Percentiles rank a stretch among this genome's conserved stretches.
These are phyloP conservation scores for Alternaria infectoria DNA, from an alignment of 2,329 filamentous ascomycete genomes.

Conservation along the genomic window DNA sequence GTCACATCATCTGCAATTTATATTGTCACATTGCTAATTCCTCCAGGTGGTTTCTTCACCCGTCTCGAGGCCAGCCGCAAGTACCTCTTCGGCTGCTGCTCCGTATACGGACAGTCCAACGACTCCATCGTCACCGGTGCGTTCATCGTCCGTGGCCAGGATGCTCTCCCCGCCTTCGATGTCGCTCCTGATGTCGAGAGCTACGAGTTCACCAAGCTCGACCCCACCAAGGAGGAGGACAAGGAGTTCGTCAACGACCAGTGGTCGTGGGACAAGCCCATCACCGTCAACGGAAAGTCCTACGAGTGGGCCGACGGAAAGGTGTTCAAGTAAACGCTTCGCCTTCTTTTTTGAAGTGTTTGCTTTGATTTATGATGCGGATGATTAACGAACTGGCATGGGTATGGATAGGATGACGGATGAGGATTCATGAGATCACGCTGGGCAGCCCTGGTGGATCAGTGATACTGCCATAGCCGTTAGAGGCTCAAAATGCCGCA, in stretches of 20 bases:
- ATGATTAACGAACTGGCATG: slow-evolving; percentile 45
- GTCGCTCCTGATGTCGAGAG: slow-evolving; percentile 97
- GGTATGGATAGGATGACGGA: slow-evolving; percentile 33
- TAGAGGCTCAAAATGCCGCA: slow-evolving; percentile 36
- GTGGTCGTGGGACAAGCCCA: slow-evolving; percentile 92
- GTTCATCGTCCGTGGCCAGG: slow-evolving; percentile 92
- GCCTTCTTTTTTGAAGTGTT: slow-evolving; percentile 12
- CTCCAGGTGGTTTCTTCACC: slow-evolving; percentile 83
- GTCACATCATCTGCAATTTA: slow-evolving; percentile 21
- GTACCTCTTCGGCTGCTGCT: slow-evolving; percentile 91
- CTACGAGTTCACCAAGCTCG: slow-evolving; percentile 96
- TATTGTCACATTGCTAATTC: slow-evolving; percentile 17
- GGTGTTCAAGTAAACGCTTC: slow-evolving; percentile 89
- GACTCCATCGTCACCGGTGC: slow-evolving; percentile 91
- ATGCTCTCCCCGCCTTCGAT: slow-evolving; percentile 85
- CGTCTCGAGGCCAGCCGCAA: slow-evolving; percentile 98
- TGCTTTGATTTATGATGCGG: slow-evolving; percentile 40
- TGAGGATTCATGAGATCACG: slow-evolving; percentile 34
- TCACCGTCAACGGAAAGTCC: slow-evolving; percentile 82
- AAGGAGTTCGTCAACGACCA: slow-evolving; percentile 81
- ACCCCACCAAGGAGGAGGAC: slow-evolving; percentile 84
- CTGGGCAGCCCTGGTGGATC: slow-evolving; percentile 33
- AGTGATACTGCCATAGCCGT: slow-evolving; percentile 31
- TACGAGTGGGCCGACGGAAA: slow-evolving; percentile 90
- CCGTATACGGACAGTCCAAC: slow-evolving; percentile 88